Conservation (phyloP, 768 basidiomycete genomes). For the Lyophyllum decastes region DNA sequence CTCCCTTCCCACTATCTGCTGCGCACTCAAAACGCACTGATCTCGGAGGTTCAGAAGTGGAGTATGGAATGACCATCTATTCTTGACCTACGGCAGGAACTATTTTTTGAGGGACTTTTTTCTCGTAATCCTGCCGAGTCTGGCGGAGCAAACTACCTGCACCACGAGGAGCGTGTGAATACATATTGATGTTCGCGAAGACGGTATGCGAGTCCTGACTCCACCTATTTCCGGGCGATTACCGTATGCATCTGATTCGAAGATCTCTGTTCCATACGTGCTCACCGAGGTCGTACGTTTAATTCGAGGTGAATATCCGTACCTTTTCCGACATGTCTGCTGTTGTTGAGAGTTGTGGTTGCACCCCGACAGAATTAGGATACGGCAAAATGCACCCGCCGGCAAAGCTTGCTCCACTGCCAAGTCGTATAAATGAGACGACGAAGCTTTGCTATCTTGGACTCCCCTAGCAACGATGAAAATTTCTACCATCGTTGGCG, state of each 20-base stretch:
- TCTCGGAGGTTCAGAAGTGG: too few relatives aligned
- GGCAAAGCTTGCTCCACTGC: background rate
- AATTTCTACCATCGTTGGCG: slow-evolving; percentile 17
- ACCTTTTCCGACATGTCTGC: background rate
- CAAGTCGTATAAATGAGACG: background rate
- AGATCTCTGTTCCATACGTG: background rate
- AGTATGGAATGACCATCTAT: too few relatives aligned
- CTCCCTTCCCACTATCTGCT: too few relatives aligned
- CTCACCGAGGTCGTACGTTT: background rate
- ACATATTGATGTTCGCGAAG: background rate
- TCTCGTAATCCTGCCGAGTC: too few relatives aligned
- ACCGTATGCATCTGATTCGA: too few relatives aligned
- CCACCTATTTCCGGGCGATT: slow-evolving; percentile 1
- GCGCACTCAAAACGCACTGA: too few relatives aligned
- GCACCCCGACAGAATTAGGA: background rate
- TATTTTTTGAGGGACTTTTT: too few relatives aligned
- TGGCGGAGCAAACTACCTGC: background rate
- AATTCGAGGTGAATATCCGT: background rate
- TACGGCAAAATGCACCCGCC: background rate
- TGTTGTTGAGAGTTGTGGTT: background rate
- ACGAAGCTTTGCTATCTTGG: background rate
- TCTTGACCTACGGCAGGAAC: too few relatives aligned
- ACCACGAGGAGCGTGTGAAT: background rate
- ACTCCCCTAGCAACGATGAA: slow-evolving; percentile 18
- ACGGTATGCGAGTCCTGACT: background rate